phyloP scores from a whole-genome alignment of 495 filamentous ascomycete species.

The Aspergillus kassunensis region DNA sequence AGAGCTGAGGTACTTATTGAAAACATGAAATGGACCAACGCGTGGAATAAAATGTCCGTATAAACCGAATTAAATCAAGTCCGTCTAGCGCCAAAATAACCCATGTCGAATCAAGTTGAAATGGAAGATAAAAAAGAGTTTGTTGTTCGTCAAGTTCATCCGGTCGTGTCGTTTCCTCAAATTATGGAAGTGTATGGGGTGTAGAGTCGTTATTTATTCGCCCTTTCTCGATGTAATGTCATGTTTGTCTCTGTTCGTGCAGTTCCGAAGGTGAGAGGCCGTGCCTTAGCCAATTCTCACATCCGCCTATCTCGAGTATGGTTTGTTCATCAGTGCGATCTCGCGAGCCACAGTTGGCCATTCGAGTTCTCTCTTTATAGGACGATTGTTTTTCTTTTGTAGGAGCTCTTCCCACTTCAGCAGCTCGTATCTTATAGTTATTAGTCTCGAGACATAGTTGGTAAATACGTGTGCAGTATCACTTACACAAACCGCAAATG shows the following conservation, averaged over 20 bases:
- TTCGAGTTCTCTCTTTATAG: constrained; percentile 73
- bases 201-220: constrained; percentile 7
- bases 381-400: constrained; percentile 39
- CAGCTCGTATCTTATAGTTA: constrained; percentile 49
- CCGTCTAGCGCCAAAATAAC: constrained; percentile 18
- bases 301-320: constrained; percentile 51
- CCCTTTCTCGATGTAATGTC: background rate
- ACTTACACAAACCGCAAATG: constrained; percentile 63
- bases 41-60: no score
- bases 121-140: constrained; percentile 8
- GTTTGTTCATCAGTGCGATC: constrained; percentile 92
- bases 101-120: constrained; percentile 1
- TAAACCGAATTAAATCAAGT: constrained; percentile 6
- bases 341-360: constrained; percentile 86
- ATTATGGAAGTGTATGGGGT: background rate
- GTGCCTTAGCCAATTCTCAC: background rate
- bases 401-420: constrained; percentile 89
- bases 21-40: no score
- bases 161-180: constrained; percentile 12
- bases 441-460: constrained; percentile 19
- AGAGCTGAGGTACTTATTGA: no score
- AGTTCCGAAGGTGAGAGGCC: background rate
- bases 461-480: background rate
- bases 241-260: background rate
- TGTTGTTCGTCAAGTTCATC: background rate